Conservation (phyloP, 106 monocot species). For the Acanthochlamys bracteata region DNA sequence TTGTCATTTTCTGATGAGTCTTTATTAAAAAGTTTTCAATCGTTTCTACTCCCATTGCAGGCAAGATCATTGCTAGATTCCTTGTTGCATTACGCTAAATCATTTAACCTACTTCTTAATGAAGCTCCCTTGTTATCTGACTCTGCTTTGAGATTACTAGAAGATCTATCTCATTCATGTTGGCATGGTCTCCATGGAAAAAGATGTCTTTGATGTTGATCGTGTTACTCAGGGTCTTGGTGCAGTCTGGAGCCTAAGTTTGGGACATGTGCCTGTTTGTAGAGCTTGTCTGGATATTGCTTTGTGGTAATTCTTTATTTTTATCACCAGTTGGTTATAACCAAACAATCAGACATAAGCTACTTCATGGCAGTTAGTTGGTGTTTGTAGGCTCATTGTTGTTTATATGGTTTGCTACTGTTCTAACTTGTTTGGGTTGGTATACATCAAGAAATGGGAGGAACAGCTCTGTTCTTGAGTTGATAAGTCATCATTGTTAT, state of each 20-base stretch:
- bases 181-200: slow-evolving; percentile 26
- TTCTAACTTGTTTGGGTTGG: too few relatives aligned
- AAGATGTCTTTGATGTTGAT: slow-evolving; percentile 68
- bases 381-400: too few relatives aligned
- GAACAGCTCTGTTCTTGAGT: too few relatives aligned
- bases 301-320: too few relatives aligned
- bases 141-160: slow-evolving; percentile 62
- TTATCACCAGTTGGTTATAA: too few relatives aligned
- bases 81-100: slow-evolving; percentile 81
- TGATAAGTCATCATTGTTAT: too few relatives aligned
- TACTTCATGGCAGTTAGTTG: too few relatives aligned
- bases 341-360: too few relatives aligned
- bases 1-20: too few relatives aligned
- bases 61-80: slow-evolving; percentile 65
- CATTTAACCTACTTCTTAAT: slow-evolving; percentile 72
- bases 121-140: slow-evolving; percentile 76
- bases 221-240: slow-evolving; percentile 87
- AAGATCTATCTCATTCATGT: slow-evolving; percentile 58
- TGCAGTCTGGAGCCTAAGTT: slow-evolving; percentile 87
- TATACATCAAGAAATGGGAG: too few relatives aligned
- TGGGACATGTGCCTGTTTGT: slow-evolving; percentile 53
- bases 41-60: too few relatives aligned
- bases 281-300: slow-evolving; percentile 74
- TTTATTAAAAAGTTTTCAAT: not conserved
- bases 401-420: too few relatives aligned